Base-by-base conservation (phyloP, 148 eudicot genomes). In the Suaeda aralocaspica region DNA sequence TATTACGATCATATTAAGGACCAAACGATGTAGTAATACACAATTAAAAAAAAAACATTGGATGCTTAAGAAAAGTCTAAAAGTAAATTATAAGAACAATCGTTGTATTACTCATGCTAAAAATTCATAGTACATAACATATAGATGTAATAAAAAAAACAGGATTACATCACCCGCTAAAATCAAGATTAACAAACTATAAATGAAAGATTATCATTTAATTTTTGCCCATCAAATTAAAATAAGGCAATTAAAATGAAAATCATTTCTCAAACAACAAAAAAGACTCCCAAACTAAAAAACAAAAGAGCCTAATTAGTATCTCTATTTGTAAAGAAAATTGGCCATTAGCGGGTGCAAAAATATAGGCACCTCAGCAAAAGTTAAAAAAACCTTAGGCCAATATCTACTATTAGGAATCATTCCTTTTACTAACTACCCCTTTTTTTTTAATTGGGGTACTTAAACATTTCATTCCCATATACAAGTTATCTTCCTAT, bases 261-360 rank as follows among this genome's bases (percentile, higher is more conserved):
- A 70, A 68, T 33, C 74, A 77, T 65, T 34, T 59, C 57, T 61
- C 18, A 48, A 11, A 19, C 51, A 50, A 36, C 30, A 65, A 58
- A 9, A 58, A 13, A 16, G 30, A 64, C 55, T 30, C 42, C 36
- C 25, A 9, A 57, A 19, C 44, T 4, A 29, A 10, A 48, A 31
- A 55, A 64, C 55, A 3, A 28, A 25, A 44, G 10, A 58, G 57
- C 68, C 76, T 77, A 75, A n/a, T 14, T 52, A 49, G 11, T 22
- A 63, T 51, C 41, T 66, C 60, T 62, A 59, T 44, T 28, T 41
- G 59, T 24, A 58, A 67, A n/a, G 22, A 31, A 25, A 56, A 44
- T 31, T 51, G 66, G n/a, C 73, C 33, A 67, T 55, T 48, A 78
- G 81, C 81, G 81, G 81, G 81, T 73, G 73, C 73, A 62, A 78